Conservation (phyloP, 495 filamentous ascomycete genomes). For the Penicillium flavigenum region DNA sequence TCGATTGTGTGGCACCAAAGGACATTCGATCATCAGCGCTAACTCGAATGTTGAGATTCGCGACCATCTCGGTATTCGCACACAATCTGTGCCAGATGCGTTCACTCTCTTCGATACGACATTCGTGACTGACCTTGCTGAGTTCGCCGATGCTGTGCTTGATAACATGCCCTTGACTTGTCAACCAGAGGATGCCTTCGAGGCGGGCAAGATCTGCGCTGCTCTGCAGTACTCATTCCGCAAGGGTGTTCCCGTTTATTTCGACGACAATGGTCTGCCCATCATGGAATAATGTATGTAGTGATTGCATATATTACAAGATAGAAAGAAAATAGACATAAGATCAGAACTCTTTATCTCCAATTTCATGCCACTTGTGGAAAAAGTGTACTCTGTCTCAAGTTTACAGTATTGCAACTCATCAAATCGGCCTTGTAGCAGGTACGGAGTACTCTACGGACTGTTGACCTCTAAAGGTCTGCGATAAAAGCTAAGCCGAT, state of each 20-base stretch:
- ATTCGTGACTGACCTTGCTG: constrained; percentile 18
- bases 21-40: constrained; percentile 20
- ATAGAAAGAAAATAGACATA: constrained; percentile 1
- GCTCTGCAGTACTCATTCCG: constrained; percentile 21
- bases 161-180: constrained; percentile 21
- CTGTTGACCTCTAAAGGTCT: too few relatives aligned
- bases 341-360: neutral
- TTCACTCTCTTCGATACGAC: constrained; percentile 21
- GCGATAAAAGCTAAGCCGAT: too few relatives aligned
- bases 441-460: too few relatives aligned
- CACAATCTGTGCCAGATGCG: constrained; percentile 20
- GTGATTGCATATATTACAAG: constrained; percentile 5
- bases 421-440: too few relatives aligned
- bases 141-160: constrained; percentile 21
- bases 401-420: too few relatives aligned
- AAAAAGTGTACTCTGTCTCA: neutral
- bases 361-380: neutral
- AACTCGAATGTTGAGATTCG: constrained; percentile 24
- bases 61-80: constrained; percentile 17
- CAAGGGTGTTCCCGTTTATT: constrained; percentile 20
- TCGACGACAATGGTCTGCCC: constrained; percentile 17
- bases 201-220: constrained; percentile 22
- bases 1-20: constrained; percentile 20
- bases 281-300: constrained; percentile 15
- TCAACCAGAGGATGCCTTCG: constrained; percentile 22